Evolutionary conservation across 2,329 filamentous ascomycete species (phyloP), one percentile per base, ranked within the genome.

Genomic region (Penicillium freii): DNA sequence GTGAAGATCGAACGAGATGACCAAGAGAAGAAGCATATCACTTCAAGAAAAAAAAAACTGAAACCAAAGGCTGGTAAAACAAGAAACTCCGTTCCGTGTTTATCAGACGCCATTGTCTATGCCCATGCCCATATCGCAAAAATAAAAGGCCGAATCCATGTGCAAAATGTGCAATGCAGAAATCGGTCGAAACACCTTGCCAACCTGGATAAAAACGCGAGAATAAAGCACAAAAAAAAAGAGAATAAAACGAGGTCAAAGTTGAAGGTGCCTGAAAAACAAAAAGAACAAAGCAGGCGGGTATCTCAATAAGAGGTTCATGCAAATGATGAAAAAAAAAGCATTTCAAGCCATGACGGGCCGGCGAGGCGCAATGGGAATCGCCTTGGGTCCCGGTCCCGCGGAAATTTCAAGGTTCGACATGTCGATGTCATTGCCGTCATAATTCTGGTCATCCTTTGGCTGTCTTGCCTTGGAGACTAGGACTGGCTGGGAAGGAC

Each of bases 291-390:
- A 53, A 56, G 54, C 55, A 62, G 51, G 51, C 51, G 61, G 58
- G 58, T 58, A 59, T 59, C 49, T 53, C 54, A 33, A 57, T 53
- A 50, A 54, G 49, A 60, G 56, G 51, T 45, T 54, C 52, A 59
- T 52, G 54, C 51, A 60, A 59, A 60, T 44, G 46, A 51, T 49
- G 49, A 48, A 39, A 45, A 34, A 44, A 56, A 55, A 27, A 27
- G 25, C 39, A 31, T 29, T 52, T 65, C 67, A 76, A n/a, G 73
- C 73, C 56, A 74, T 70, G 45, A 75, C 66, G 13, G 72, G 65
- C 34, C 69, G 72, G 27, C 72, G 71, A 38, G 70, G 63, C 33
- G 69, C 69, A 44, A 76, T 75, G 1, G 73, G 73, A 25, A 76
- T 76, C 7, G 73, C 73, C 51, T 73, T 71, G 1, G 73, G 73